These are phyloP conservation scores for Salix dunnii DNA, from an alignment of 345 rosid genomes.

Conservation along the genomic window DNA sequence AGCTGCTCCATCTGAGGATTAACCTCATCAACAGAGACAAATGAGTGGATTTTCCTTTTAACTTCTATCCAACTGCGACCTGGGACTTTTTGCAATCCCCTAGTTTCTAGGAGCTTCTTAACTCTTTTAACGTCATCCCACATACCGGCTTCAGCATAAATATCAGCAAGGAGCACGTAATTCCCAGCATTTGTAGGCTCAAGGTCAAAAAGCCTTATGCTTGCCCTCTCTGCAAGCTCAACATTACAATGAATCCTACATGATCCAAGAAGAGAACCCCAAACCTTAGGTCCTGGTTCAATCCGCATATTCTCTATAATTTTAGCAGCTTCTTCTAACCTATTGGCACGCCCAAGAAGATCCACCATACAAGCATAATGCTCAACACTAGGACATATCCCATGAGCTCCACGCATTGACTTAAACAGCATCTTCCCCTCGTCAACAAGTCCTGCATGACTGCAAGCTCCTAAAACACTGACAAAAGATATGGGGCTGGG, in stretches of 20 bases:
- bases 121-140: constrained; percentile 29
- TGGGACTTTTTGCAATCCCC: constrained; percentile 25
- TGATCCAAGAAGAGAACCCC: constrained; percentile 38
- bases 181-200: constrained; percentile 35
- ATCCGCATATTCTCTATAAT: constrained; percentile 25
- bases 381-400: constrained; percentile 30
- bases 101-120: constrained; percentile 18
- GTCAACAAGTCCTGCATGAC: constrained; percentile 28
- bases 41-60: constrained; percentile 50
- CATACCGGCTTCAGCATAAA: constrained; percentile 27
- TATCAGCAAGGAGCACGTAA: constrained; percentile 30
- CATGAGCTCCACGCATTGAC: constrained; percentile 16
- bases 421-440: constrained; percentile 26
- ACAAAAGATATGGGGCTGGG: constrained; percentile 26
- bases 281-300: constrained; percentile 30
- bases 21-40: constrained; percentile 64
- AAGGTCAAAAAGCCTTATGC: constrained; percentile 29
- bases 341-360: constrained; percentile 31
- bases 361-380: constrained; percentile 89
- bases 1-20: constrained; percentile 64
- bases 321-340: constrained; percentile 24
- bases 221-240: constrained; percentile 27
- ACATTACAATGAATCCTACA: constrained; percentile 27
- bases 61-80: constrained; percentile 31
- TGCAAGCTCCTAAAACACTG: constrained; percentile 30